phyloP scores from a whole-genome alignment of 805 yeast genomes.

The Metschnikowia drakensbergensis region DNA sequence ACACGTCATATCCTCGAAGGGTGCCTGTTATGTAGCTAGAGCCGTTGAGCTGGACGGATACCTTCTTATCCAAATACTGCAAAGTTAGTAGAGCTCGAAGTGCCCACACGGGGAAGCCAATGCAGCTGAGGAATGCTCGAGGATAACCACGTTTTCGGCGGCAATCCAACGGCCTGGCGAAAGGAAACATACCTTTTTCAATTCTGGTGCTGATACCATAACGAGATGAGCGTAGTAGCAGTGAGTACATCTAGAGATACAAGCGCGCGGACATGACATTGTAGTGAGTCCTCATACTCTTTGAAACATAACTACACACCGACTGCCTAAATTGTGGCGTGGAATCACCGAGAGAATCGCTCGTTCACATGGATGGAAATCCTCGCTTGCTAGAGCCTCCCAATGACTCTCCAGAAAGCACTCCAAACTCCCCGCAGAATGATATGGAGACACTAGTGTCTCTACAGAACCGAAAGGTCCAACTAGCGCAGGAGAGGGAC shows the following conservation, averaged over 20 bases:
- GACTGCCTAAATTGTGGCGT: neutral
- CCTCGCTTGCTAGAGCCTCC: neutral
- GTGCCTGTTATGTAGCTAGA: conserved; percentile 74
- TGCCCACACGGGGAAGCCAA: neutral
- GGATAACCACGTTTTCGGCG: no score
- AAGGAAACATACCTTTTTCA: conserved; percentile 44
- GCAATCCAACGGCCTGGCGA: no score
- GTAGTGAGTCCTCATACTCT: neutral
- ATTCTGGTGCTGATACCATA: conserved; percentile 63
- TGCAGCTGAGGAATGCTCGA: no score
- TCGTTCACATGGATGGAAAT: neutral
- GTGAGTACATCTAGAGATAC: conserved; percentile 1
- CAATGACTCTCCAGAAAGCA: conserved; percentile 3
- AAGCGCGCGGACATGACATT: conserved; percentile 1
- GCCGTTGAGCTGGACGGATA: conserved; percentile 74
- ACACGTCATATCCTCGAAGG: conserved; percentile 82
- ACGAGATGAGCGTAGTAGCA: conserved; percentile 1
- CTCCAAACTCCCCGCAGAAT: conserved; percentile 4
- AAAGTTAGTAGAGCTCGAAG: conserved; percentile 19
- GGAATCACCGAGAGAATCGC: neutral
- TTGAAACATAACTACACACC: neutral
- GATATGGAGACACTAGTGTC: conserved; percentile 12
- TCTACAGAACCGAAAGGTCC: conserved; percentile 14
- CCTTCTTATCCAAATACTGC: conserved; percentile 73
- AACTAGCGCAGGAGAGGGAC: conserved; percentile 12